phyloP scores from a whole-genome alignment of 1,139 yeast species.

The Hanseniaspora sp. region DNA sequence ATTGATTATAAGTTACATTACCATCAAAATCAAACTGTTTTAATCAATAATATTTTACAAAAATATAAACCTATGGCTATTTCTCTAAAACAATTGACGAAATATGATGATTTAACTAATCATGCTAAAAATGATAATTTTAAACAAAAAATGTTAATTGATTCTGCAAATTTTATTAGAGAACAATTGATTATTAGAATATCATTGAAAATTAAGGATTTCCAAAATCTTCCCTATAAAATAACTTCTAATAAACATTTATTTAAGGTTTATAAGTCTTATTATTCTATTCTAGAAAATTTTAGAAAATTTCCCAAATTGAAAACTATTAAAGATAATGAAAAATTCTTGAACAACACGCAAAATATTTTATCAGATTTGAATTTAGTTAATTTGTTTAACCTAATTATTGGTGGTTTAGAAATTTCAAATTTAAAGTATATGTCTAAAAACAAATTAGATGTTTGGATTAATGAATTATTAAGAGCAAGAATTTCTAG shows the following conservation, averaged over 20 bases:
- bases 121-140: constrained; percentile 32
- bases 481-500: constrained; percentile 78
- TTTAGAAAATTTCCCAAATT: constrained; percentile 65
- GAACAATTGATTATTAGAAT: constrained; percentile 74
- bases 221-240: constrained; percentile 74
- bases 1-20: constrained; percentile 46
- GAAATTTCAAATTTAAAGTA: constrained; percentile 61
- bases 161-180: constrained; percentile 79
- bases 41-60: constrained; percentile 53
- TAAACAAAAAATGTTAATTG: constrained; percentile 65
- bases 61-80: constrained; percentile 71
- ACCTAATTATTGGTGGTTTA: constrained; percentile 83
- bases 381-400: constrained; percentile 72
- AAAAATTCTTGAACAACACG: constrained; percentile 53
- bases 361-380: constrained; percentile 55
- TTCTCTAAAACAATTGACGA: constrained; percentile 74
- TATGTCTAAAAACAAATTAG: constrained; percentile 54
- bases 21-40: constrained; percentile 58
- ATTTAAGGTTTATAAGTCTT: constrained; percentile 77
- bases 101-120: constrained; percentile 50
- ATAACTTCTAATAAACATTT: constrained; percentile 77
- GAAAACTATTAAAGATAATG: constrained; percentile 60
- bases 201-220: constrained; percentile 65
- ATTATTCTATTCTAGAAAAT: constrained; percentile 74
- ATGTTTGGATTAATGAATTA: constrained; percentile 62